These are phyloP conservation scores for Huntiella bhutanensis DNA, from an alignment of 2,329 filamentous ascomycete genomes.

Conservation along the genomic window DNA sequence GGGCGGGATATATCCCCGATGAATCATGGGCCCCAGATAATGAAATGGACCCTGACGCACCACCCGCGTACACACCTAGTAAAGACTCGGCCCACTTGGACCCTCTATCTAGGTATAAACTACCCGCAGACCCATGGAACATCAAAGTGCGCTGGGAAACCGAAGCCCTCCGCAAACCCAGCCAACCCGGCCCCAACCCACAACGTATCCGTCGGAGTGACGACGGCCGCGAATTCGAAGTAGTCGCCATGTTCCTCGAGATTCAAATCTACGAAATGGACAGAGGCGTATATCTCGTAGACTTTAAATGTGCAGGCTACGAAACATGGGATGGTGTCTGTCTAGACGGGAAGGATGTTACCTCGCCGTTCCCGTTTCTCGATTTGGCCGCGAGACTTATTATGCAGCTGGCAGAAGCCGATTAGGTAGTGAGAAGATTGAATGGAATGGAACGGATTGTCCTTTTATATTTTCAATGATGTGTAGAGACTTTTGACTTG, in stretches of 20 bases:
- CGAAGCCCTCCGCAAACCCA: conserved; percentile 21
- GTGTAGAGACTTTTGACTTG: no score
- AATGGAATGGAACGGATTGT: no score
- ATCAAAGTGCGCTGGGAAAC: conserved; percentile 81
- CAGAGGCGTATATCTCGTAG: conserved; percentile 78
- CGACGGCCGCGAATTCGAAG: conserved; percentile 28
- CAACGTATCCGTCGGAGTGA: conserved; percentile 14
- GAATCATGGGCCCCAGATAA: conserved; percentile 35
- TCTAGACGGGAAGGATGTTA: conserved; percentile 83
- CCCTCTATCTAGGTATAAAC: conserved; percentile 46
- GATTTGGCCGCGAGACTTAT: conserved; percentile 86
- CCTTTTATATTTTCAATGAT: no score
- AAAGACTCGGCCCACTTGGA: conserved; percentile 25
- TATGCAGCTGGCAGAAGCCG: conserved; percentile 75
- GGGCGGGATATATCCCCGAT: conserved; percentile 67
- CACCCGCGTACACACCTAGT: conserved; percentile 24
- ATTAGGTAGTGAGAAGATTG: conserved; percentile 22
- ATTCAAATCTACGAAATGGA: conserved; percentile 96
- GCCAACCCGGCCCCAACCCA: conserved; percentile 4
- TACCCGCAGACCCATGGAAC: conserved; percentile 91
- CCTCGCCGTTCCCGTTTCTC: conserved; percentile 85
- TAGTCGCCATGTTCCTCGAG: conserved; percentile 83
- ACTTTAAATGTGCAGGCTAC: conserved; percentile 97
- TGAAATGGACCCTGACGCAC: conserved; percentile 21
- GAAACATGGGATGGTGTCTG: conserved; percentile 58